These are phyloP conservation scores for Colletotrichum paranaense DNA, from an alignment of 2,329 filamentous ascomycete species.

Conservation along the genomic window DNA sequence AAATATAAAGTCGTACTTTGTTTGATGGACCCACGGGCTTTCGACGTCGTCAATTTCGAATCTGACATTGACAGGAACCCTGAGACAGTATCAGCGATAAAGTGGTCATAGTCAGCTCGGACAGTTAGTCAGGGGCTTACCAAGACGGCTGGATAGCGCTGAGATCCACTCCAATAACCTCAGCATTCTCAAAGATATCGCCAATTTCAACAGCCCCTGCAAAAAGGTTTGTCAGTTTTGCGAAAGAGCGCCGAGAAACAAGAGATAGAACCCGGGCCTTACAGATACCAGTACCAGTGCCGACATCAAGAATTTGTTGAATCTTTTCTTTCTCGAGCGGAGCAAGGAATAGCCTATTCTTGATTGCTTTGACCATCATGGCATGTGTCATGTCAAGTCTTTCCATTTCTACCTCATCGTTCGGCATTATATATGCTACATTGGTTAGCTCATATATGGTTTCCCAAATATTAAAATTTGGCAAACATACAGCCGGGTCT, in stretches of 20 bases:
- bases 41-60: constrained; percentile 77
- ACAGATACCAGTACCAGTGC: constrained; percentile 61
- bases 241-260: background rate
- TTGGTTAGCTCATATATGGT: background rate
- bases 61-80: constrained; percentile 77
- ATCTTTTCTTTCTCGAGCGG: constrained; percentile 2
- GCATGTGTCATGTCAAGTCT: background rate
- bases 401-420: background rate
- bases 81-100: constrained; percentile 40
- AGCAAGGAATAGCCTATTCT: background rate
- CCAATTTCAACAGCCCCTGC: constrained; percentile 71
- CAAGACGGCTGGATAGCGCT: constrained; percentile 72
- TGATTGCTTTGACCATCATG: background rate
- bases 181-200: constrained; percentile 66
- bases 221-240: background rate
- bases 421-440: background rate
- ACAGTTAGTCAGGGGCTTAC: background rate
- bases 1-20: constrained; percentile 15
- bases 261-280: background rate
- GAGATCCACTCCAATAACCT: constrained; percentile 72
- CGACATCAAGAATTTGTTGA: constrained; percentile 47
- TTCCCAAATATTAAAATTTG: background rate
- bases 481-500: background rate
- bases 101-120: background rate
- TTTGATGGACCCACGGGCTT: constrained; percentile 32